Evolutionary conservation across 176 grass and related monocot species (phyloP).

Genomic region (Calamus simplicifolius): DNA sequence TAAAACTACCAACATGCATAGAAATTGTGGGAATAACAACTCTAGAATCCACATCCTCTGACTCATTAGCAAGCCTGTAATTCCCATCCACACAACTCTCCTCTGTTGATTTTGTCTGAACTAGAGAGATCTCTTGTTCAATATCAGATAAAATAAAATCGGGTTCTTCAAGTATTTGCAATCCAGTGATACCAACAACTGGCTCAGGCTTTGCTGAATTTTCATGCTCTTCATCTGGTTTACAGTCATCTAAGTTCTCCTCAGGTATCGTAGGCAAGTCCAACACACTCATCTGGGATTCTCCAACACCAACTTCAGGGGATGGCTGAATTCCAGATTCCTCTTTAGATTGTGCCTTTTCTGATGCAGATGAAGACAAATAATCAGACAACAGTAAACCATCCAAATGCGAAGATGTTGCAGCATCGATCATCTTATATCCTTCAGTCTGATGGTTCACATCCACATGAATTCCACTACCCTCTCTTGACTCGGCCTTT

Average conservation of each 20-base stretch:
- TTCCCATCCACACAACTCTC: not conserved
- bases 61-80: not conserved
- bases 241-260: slow-evolving; percentile 48
- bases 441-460: slow-evolving; percentile 15
- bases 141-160: slow-evolving; percentile 26
- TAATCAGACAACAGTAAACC: not conserved
- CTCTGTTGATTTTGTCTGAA: not conserved
- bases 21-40: slow-evolving; percentile 7
- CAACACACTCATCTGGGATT: slow-evolving; percentile 31
- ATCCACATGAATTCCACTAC: not conserved
- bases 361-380: slow-evolving; percentile 14
- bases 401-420: slow-evolving; percentile 19
- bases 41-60: slow-evolving; percentile 14
- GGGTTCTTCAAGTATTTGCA: slow-evolving; percentile 45
- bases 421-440: slow-evolving; percentile 18
- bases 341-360: slow-evolving; percentile 5
- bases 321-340: slow-evolving; percentile 18
- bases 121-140: not conserved
- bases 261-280: slow-evolving; percentile 66
- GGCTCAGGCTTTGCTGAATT: slow-evolving; percentile 18
- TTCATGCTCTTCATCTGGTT: slow-evolving; percentile 25
- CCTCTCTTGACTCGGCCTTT: too few species aligned
- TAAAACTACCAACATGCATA: slow-evolving; percentile 21
- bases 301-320: slow-evolving; percentile 24
- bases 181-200: slow-evolving; percentile 22